phyloP scores from a whole-genome alignment of 257 asterid species.

The Phtheirospermum japonicum region DNA sequence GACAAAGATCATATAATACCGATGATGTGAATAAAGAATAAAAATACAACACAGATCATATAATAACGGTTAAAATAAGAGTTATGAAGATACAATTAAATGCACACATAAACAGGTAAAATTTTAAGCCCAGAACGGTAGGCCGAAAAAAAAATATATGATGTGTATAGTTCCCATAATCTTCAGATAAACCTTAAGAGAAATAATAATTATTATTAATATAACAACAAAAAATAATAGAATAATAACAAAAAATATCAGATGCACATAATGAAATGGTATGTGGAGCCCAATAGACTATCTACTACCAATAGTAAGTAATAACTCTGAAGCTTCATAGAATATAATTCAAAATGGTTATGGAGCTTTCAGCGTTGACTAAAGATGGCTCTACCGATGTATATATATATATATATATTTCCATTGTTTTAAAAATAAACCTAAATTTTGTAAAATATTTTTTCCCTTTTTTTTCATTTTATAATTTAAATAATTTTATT shows the following conservation, averaged over 20 bases:
- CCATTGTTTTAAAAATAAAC: too few species aligned
- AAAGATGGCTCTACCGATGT: conserved; percentile 53
- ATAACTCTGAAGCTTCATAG: background rate
- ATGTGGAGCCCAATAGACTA: background rate
- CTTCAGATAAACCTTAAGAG: background rate
- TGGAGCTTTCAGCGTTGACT: conserved; percentile 35
- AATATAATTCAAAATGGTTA: background rate
- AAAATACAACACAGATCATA: background rate
- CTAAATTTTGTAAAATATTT: too few species aligned
- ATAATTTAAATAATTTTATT: too few species aligned
- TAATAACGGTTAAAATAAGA: background rate
- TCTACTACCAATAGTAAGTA: background rate
- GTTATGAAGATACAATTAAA: background rate
- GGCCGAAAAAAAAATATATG: background rate
- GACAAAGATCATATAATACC: background rate
- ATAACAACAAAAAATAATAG: background rate
- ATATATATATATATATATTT: too few species aligned
- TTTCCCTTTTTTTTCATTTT: too few species aligned
- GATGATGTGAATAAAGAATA: too few species aligned
- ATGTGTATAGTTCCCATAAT: background rate
- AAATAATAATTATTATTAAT: too few species aligned
- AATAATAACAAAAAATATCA: background rate
- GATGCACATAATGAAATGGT: background rate
- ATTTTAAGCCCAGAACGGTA: background rate
- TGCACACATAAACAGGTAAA: background rate